Evolutionary conservation across 371 early-diverging fungal species (phyloP), one percentile per base, ranked within the genome.

Genomic region (Haplosporangium sp.): DNA sequence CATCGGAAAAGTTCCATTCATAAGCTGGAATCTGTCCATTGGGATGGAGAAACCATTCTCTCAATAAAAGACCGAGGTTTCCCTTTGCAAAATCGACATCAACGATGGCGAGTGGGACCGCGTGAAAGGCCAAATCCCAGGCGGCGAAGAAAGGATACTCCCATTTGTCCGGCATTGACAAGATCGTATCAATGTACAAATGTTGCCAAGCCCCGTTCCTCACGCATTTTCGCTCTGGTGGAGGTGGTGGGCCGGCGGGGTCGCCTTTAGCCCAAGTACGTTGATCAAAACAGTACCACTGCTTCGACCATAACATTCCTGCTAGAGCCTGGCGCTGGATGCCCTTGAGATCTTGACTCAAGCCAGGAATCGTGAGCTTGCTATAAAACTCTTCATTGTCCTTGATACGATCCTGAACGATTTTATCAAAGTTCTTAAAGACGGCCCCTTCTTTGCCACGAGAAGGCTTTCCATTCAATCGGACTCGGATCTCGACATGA

Each of bases 1-100:
- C 83, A 50, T 84, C 84, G 11, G 81, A 74, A 68, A 84, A 85
- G 55, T 83, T 83, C 85, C 85, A 85, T 42, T 85, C 85, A 48
- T 85, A 77, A 6, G 79, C 79, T 40, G 79, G 73, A 13, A 77
- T 71, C 65, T 72, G 72, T 6, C 79, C 79, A 14, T 72, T 72
- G 0, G 79, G 79, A 23, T 77, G 79, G 73, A 77, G 72, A 21
- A 72, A 77, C 79, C 79, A 77, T 56, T 77, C 79, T 20, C 79
- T 55, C n/a, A 73, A 72, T 69, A 77, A 48, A 20, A 77, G 53
- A 50, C 72, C 72, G 59, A 77, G 54, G 21, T 77, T 72, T 48
- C 57, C 64, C 65, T 77, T 77, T 12, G 79, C 79, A 52, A 77
- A 77, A 0, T 40, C 52, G 6, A 73, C 73, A 23, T 77, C 79